These are phyloP conservation scores for Tuber brumale DNA, from an alignment of 495 filamentous ascomycete genomes.

Conservation along the genomic window DNA sequence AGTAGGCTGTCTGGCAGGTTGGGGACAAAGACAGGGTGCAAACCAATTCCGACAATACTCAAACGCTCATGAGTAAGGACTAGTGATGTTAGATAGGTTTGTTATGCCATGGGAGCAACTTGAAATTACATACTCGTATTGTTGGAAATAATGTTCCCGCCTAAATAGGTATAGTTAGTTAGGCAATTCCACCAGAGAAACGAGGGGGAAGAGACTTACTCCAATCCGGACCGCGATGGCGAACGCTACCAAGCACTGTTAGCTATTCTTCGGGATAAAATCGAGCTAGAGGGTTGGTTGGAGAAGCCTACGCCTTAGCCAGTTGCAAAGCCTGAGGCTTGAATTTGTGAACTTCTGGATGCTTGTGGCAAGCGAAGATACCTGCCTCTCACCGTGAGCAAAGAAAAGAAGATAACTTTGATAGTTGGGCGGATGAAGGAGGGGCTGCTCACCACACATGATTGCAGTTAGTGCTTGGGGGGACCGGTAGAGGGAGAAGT, in stretches of 20 bases:
- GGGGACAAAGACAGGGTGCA: constrained; percentile 41
- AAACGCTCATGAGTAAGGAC: constrained; percentile 95
- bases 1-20: constrained; percentile 24
- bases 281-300: neutral
- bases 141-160: constrained; percentile 80
- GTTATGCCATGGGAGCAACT: neutral
- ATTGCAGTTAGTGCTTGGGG: neutral
- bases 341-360: constrained; percentile 93
- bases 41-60: constrained; percentile 95
- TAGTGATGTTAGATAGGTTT: constrained; percentile 47
- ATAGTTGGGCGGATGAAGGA: constrained; percentile 8
- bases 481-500: neutral
- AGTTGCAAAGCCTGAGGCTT: constrained; percentile 94
- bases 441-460: constrained; percentile 39
- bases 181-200: neutral
- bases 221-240: constrained; percentile 97
- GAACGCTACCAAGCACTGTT: constrained; percentile 59
- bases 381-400: constrained; percentile 46
- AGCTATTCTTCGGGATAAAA: constrained; percentile 12
- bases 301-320: constrained; percentile 74
- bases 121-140: constrained; percentile 65
- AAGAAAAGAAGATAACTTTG: neutral
- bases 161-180: constrained; percentile 45
- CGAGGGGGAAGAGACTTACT: constrained; percentile 56
- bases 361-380: constrained; percentile 95